Base-by-base conservation (phyloP, 208 protist species). In the Acanthamoeba quina region DNA sequence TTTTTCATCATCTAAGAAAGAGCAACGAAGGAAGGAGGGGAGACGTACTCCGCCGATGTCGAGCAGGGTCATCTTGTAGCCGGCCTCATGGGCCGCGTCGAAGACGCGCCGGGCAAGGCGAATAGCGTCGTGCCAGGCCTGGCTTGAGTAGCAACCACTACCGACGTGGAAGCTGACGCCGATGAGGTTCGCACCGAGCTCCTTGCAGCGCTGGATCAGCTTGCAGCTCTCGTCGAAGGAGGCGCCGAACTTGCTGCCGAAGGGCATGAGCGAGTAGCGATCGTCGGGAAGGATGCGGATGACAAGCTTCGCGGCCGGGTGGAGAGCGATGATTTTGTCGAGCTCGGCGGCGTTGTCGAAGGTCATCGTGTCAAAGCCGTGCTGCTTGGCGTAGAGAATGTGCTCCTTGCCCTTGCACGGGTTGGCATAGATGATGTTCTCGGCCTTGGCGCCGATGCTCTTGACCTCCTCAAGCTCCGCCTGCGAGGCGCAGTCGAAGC, bases 141-240 rank as follows among this genome's bases (percentile, higher is more conserved):
- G 41, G 17, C 96, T 64, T 21, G 94, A 95, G 56, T 78, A 83
- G 94, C 97, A 98, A 52, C 97, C 97, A 82, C 93, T 97, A 58
- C 98, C 98, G 26, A 98, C 97, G 94, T 99, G 98, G 97, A 98
- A 99, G 95, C 89, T 96, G 49, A 99, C 94, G 90, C 98, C 98
- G n/a, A 97, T 95, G 19, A 97, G 91, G 26, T 98, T 90, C 37
- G 52, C 90, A 13, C 29, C 31, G 34, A 94, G 92, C 80, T 96
- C 94, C 9, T 93, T 62, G 78, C 78, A 66, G 34, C 29, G 78
- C 70, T 76, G 52, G 58, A 94, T 72, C 44, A 99, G 94, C 56
- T 60, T 83, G 15, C 29, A 41, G 34, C 83, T 93, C 82, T 96
- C 94, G 5, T 93, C 74, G 21, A 94, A 89, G 5, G 74, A 70